These are phyloP conservation scores for Daedaleopsis sinensis DNA, from an alignment of 768 basidiomycete species.

Conservation along the genomic window DNA sequence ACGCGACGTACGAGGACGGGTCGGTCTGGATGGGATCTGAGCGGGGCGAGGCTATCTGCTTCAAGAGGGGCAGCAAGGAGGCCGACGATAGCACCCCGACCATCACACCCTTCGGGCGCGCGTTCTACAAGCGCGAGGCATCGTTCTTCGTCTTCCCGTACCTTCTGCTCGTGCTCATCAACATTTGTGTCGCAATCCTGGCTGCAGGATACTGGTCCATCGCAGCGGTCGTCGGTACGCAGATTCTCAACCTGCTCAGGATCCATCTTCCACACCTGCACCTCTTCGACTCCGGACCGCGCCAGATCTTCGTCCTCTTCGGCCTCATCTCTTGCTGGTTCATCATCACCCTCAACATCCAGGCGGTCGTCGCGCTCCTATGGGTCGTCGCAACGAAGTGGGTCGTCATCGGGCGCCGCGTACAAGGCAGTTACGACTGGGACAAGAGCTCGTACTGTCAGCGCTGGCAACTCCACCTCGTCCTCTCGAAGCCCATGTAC, in stretches of 20 bases:
- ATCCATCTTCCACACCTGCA: constrained; percentile 36
- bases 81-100: constrained; percentile 21
- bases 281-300: constrained; percentile 42
- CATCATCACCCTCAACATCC: constrained; percentile 40
- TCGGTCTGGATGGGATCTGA: constrained; percentile 53
- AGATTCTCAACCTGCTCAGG: constrained; percentile 41
- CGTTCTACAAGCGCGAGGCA: constrained; percentile 45
- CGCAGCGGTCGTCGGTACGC: constrained; percentile 43
- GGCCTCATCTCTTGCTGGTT: constrained; percentile 44
- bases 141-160: constrained; percentile 47
- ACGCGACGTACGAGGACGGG: constrained; percentile 43
- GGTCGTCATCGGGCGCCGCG: constrained; percentile 44
- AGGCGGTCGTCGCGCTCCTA: constrained; percentile 40
- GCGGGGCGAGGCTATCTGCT: constrained; percentile 39
- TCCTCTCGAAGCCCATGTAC: constrained; percentile 40
- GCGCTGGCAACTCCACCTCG: constrained; percentile 51
- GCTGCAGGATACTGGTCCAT: constrained; percentile 48
- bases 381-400: constrained; percentile 49
- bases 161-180: constrained; percentile 38
- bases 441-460: constrained; percentile 52
- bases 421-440: constrained; percentile 46
- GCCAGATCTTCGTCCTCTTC: constrained; percentile 43
- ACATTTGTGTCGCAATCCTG: constrained; percentile 41
- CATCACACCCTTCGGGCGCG: constrained; percentile 46
- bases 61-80: constrained; percentile 18